Conservation (phyloP, 2,329 filamentous ascomycete species). For the Metarhizium album region DNA sequence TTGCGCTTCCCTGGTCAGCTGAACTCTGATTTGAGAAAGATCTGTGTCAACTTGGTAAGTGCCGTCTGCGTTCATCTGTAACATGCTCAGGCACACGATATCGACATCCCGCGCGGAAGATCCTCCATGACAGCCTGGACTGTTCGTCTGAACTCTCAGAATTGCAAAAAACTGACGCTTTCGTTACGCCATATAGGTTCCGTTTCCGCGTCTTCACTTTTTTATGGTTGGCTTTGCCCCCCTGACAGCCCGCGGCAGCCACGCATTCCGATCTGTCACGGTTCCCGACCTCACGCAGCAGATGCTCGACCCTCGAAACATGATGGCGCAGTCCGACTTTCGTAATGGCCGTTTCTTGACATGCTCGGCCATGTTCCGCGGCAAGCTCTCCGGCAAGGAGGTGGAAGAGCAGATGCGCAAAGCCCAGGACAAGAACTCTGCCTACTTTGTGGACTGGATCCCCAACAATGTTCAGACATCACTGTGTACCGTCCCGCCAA, state of each 20-base stretch:
- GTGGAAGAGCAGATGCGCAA: slow-evolving; percentile 99
- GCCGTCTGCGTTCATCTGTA: not conserved
- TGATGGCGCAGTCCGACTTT: slow-evolving; percentile 99
- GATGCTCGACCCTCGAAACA: slow-evolving; percentile 99
- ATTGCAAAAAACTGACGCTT: not conserved
- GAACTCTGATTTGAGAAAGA: slow-evolving; percentile 98
- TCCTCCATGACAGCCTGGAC: not conserved
- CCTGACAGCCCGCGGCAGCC: slow-evolving; percentile 70
- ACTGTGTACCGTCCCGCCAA: slow-evolving; percentile 95
- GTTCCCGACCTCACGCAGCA: slow-evolving; percentile 98
- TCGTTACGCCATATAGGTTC: slow-evolving; percentile 43
- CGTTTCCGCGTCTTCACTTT: slow-evolving; percentile 99
- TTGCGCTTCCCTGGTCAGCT: slow-evolving; percentile 99
- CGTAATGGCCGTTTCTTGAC: slow-evolving; percentile 98
- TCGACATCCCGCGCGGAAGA: not conserved
- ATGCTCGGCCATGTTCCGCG: slow-evolving; percentile 99
- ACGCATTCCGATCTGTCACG: slow-evolving; percentile 94
- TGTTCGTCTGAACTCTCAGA: not conserved
- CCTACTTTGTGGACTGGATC: slow-evolving; percentile 99
- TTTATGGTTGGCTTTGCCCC: slow-evolving; percentile 99
- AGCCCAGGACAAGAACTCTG: slow-evolving; percentile 98
- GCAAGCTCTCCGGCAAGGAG: slow-evolving; percentile 99
- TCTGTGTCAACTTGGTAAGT: slow-evolving; percentile 81
- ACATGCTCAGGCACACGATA: not conserved
- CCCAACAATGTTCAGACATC: slow-evolving; percentile 99